A percentile compares a stretch with the other conserved stretches of the same genome.
Evolutionary conservation across 2,329 filamentous ascomycete genomes (phyloP).

Genomic region (Hypoxylon sp.): DNA sequence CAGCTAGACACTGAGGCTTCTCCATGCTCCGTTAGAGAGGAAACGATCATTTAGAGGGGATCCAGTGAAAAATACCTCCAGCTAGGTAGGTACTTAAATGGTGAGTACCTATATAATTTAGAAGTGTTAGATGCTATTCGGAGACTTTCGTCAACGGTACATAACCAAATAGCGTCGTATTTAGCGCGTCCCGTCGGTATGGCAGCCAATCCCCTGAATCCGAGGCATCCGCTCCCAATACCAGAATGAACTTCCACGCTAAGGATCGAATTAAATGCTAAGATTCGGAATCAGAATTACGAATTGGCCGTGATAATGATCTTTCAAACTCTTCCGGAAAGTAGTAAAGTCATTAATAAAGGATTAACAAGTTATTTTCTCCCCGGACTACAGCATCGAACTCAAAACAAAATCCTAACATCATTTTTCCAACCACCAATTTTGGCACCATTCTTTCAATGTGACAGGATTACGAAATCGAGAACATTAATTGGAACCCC

Average conservation of each 20-base stretch:
- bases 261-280: not conserved
- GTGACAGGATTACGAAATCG: not conserved
- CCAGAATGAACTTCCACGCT: not conserved
- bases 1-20: not conserved
- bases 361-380: not conserved
- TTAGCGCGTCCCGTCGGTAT: slow-evolving; percentile 19
- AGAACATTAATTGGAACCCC: not conserved
- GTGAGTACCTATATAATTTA: not conserved
- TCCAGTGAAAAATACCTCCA: not conserved
- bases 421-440: not conserved
- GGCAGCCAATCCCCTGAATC: slow-evolving; percentile 5
- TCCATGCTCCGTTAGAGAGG: not conserved
- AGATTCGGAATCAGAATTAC: not conserved
- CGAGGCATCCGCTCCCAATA: not conserved
- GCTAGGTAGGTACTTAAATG: not conserved
- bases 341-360: not conserved
- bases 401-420: not conserved
- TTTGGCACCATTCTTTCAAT: not conserved
- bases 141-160: not conserved
- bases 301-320: not conserved
- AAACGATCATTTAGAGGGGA: not conserved
- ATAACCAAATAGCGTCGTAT: not conserved
- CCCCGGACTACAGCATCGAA: not conserved
- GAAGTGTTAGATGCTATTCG: not conserved
- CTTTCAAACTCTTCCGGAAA: not conserved